phyloP scores from a whole-genome alignment of 768 basidiomycete genomes.

The Hygrocybe punicea region DNA sequence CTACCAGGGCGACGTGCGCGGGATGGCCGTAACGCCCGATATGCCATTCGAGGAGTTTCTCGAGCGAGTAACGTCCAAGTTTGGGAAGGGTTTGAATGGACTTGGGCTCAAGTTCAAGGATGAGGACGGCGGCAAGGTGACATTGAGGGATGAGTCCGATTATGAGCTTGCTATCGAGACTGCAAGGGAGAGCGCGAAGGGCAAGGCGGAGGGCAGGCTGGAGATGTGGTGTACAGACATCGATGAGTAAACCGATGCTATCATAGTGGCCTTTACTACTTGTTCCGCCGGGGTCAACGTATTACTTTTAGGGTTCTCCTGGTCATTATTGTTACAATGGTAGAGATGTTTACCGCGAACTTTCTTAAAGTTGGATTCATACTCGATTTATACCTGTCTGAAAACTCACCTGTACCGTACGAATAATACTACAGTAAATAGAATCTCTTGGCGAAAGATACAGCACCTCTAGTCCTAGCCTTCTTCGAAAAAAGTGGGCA shows the following conservation, averaged over 20 bases:
- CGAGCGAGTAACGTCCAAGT: constrained; percentile 70
- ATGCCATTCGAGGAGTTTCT: constrained; percentile 73
- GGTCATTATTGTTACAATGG: too few species aligned
- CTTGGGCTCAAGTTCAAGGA: constrained; percentile 72
- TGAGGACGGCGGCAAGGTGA: constrained; percentile 82
- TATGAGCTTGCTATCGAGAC: constrained; percentile 90
- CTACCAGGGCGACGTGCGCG: constrained; percentile 76
- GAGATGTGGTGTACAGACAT: constrained; percentile 77
- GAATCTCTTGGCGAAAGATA: too few species aligned
- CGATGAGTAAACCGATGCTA: too few species aligned
- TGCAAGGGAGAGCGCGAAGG: constrained; percentile 69
- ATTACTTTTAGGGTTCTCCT: too few species aligned
- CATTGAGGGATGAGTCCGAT: constrained; percentile 79
- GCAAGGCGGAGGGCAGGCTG: constrained; percentile 77
- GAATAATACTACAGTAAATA: too few species aligned
- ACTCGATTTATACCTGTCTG: too few species aligned
- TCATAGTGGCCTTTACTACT: too few species aligned
- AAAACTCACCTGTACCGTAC: too few species aligned
- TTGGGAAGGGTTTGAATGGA: constrained; percentile 50
- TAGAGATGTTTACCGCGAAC: too few species aligned
- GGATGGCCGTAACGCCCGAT: constrained; percentile 74
- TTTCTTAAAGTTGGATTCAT: too few species aligned
- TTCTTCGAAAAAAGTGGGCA: not conserved
- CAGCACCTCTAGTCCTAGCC: too few species aligned
- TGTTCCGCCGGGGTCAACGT: too few species aligned